These are phyloP conservation scores for Penicillium paneum DNA, from an alignment of 2,329 filamentous ascomycete genomes.

Conservation along the genomic window DNA sequence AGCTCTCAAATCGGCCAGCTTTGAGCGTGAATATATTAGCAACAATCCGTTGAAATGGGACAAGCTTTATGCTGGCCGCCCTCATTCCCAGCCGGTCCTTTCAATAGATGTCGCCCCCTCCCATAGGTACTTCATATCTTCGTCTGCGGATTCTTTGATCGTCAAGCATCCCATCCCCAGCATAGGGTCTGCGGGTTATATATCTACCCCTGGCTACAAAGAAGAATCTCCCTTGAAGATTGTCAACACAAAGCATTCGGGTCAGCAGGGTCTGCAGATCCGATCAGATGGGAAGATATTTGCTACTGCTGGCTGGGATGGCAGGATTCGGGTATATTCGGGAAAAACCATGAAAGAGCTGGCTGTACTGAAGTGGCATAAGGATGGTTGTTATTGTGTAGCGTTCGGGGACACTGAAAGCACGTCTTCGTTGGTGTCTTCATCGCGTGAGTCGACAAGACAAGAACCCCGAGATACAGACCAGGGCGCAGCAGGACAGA, in stretches of 20 bases:
- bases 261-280: constrained; percentile 76
- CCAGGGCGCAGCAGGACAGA: constrained; percentile 1
- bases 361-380: constrained; percentile 92
- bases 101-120: constrained; percentile 60
- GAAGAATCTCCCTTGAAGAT: constrained; percentile 54
- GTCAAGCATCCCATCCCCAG: constrained; percentile 68
- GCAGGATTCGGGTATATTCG: constrained; percentile 75
- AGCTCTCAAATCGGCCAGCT: constrained; percentile 34
- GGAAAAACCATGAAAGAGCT: constrained; percentile 77
- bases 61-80: constrained; percentile 60
- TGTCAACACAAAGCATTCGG: constrained; percentile 79
- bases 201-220: constrained; percentile 10
- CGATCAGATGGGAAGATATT: constrained; percentile 79
- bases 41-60: constrained; percentile 46
- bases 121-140: constrained; percentile 67
- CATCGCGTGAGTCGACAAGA: not conserved
- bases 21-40: constrained; percentile 16
- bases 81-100: constrained; percentile 77
- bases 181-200: constrained; percentile 2
- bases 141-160: constrained; percentile 75
- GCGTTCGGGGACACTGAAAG: constrained; percentile 59
- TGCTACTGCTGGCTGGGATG: constrained; percentile 91
- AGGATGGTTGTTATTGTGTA: constrained; percentile 77
- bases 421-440: not conserved
- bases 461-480: not conserved